These are phyloP conservation scores for Candida sanyaensis DNA, from an alignment of 1,139 yeast species.

Conservation along the genomic window DNA sequence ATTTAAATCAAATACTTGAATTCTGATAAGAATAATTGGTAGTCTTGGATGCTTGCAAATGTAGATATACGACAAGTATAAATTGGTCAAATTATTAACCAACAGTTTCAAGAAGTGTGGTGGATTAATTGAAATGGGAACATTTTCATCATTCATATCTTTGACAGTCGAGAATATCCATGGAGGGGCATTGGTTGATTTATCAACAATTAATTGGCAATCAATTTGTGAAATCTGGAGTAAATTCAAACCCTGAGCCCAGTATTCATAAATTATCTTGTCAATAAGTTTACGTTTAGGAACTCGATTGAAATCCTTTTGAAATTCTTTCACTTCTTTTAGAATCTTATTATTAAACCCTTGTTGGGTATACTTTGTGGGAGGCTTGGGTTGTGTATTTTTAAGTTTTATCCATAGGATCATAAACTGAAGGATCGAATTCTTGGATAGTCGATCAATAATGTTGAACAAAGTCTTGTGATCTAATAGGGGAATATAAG, in stretches of 20 bases:
- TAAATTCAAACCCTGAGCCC: constrained; percentile 65
- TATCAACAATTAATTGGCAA: constrained; percentile 61
- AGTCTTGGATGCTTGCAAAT: constrained; percentile 66
- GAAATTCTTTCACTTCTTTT: constrained; percentile 19
- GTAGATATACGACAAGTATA: constrained; percentile 61
- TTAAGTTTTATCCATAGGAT: constrained; percentile 37
- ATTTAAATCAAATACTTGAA: constrained; percentile 65
- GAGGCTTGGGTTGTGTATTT: constrained; percentile 38
- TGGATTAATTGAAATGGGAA: constrained; percentile 42
- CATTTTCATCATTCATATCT: constrained; percentile 36
- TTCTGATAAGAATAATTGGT: constrained; percentile 60
- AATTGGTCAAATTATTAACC: constrained; percentile 46
- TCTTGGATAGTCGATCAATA: constrained; percentile 33
- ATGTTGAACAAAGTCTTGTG: constrained; percentile 23
- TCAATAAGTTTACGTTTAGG: constrained; percentile 53
- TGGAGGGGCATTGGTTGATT: constrained; percentile 31
- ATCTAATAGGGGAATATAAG: constrained; percentile 38
- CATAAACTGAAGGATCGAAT: constrained; percentile 36
- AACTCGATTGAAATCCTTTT: constrained; percentile 16
- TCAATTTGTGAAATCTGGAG: constrained; percentile 75
- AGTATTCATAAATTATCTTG: constrained; percentile 52
- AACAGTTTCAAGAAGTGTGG: constrained; percentile 49
- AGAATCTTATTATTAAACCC: constrained; percentile 27
- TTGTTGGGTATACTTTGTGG: constrained; percentile 21
- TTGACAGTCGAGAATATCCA: constrained; percentile 65